Conservation (phyloP, 345 rosid genomes). For the Diplotaxis tenuifolia region DNA sequence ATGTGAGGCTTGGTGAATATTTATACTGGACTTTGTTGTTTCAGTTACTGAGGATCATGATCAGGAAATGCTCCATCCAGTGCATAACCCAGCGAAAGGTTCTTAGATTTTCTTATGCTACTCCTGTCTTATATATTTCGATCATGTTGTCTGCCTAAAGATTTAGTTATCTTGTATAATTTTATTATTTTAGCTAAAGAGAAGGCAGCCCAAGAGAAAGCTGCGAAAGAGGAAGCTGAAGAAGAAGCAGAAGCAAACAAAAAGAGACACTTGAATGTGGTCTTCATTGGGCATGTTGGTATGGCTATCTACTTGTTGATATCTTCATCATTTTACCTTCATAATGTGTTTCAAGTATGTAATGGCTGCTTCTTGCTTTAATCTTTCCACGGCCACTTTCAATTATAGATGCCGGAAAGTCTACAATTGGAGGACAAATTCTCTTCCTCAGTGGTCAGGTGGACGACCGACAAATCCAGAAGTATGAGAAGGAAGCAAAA, state of each 20-base stretch:
- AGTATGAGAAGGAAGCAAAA: slow-evolving; percentile 97
- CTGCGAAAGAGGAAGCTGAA: slow-evolving; percentile 43
- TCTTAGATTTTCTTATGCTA: not conserved
- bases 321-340: not conserved
- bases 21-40: slow-evolving; percentile 10
- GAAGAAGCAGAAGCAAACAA: slow-evolving; percentile 50
- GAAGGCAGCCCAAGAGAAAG: slow-evolving; percentile 55
- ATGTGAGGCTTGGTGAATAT: too few species aligned
- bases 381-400: slow-evolving; percentile 3
- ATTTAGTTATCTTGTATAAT: not conserved
- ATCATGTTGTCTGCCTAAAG: not conserved
- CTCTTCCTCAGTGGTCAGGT: slow-evolving; percentile 96
- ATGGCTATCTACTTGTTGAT: slow-evolving; percentile 40
- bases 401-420: slow-evolving; percentile 88
- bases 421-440: slow-evolving; percentile 96
- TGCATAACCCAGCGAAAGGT: slow-evolving; percentile 40
- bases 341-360: not conserved
- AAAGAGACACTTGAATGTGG: slow-evolving; percentile 89
- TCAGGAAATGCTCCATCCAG: slow-evolving; percentile 21
- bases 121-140: not conserved
- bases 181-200: slow-evolving; percentile 36
- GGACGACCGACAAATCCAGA: slow-evolving; percentile 90
- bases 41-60: slow-evolving; percentile 31
- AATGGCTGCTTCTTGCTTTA: not conserved
- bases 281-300: slow-evolving; percentile 99